Evolutionary conservation across 192 early-diverging fungal genomes (phyloP), one percentile per base, ranked within the genome.

Genomic region (Backusella tarrabulga): DNA sequence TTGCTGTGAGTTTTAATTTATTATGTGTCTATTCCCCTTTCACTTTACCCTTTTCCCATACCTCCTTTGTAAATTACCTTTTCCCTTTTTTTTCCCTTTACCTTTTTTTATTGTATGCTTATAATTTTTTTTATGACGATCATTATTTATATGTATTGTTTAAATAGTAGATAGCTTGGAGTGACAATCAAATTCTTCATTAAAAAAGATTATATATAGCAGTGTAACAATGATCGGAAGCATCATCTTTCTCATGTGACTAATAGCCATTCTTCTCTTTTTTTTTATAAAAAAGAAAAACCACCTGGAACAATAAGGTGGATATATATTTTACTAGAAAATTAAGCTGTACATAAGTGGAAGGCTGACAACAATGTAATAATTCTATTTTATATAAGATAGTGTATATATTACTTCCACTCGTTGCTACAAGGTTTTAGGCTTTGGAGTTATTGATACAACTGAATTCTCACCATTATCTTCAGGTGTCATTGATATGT

Each of bases 271-370:
- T 15, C 23, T 41, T 23, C 26, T 40, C 8, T 71, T 0, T 26
- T 29, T 41, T 71, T 36, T 70, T 70, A 34, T 69, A 69, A 34
- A 71, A 70, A 21, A 70, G n/a, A 38, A 38, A 70, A 4, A 70
- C 5, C 19, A 0, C 0, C 42, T 15, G 4, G 12, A 44, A 5
- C 42, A 44, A 44, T 17, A 44, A 4, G 4, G 15, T 17, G 15
- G 4, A 17, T 44, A 3, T 14, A 17, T 17, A 44, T 17, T 2
- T 44, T 44, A 44, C 4, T 44, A 14, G 19, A 3, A 44, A 17
- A 44, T 44, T 44, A 44, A 44, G 15, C 42, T 44, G 15, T 4
- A 17, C 3, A 44, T 44, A 17, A 44, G 42, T 5, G 4, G 15
- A 14, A 0, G 5, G 4, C 1, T 1, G 15, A 4, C 42, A 44